These are phyloP conservation scores for Globisporangium echinulatum DNA, from an alignment of 352 stramenopile genomes.

Conservation along the genomic window DNA sequence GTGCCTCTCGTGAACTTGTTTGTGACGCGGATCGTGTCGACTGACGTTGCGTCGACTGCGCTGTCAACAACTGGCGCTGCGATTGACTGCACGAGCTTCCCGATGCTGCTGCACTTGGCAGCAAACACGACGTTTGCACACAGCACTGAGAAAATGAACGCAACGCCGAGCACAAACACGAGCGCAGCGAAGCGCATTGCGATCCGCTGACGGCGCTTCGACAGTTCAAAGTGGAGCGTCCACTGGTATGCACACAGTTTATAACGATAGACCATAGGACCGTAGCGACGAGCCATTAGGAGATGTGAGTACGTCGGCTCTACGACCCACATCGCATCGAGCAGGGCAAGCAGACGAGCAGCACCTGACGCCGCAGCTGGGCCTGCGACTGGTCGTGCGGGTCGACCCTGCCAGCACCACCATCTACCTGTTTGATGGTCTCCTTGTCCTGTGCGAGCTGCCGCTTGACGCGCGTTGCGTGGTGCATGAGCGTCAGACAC, in stretches of 20 bases:
- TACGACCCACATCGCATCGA: background rate
- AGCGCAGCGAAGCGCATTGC: slow-evolving; percentile 48
- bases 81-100: slow-evolving; percentile 34
- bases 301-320: no score
- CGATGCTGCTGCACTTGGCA: slow-evolving; percentile 62
- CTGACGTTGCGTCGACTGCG: slow-evolving; percentile 3
- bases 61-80: slow-evolving; percentile 33
- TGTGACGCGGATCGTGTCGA: slow-evolving; percentile 17
- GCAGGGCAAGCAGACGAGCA: no score
- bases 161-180: slow-evolving; percentile 36
- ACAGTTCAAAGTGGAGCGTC: slow-evolving; percentile 48
- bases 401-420: slow-evolving; percentile 1
- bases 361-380: slow-evolving; percentile 13
- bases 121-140: slow-evolving; percentile 61
- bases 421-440: slow-evolving; percentile 23
- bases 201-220: slow-evolving; percentile 55
- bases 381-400: slow-evolving; percentile 1
- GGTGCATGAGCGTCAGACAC: slow-evolving; percentile 49
- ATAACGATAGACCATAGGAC: no score
- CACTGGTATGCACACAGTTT: slow-evolving; percentile 20
- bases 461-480: slow-evolving; percentile 45
- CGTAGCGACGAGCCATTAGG: no score
- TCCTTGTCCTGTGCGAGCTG: slow-evolving; percentile 51
- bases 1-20: slow-evolving; percentile 44
- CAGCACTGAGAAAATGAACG: slow-evolving; percentile 51